Evolutionary conservation across 1,284 basidiomycete genomes (phyloP).

Genomic region (Cutaneotrichosporon sp.): DNA sequence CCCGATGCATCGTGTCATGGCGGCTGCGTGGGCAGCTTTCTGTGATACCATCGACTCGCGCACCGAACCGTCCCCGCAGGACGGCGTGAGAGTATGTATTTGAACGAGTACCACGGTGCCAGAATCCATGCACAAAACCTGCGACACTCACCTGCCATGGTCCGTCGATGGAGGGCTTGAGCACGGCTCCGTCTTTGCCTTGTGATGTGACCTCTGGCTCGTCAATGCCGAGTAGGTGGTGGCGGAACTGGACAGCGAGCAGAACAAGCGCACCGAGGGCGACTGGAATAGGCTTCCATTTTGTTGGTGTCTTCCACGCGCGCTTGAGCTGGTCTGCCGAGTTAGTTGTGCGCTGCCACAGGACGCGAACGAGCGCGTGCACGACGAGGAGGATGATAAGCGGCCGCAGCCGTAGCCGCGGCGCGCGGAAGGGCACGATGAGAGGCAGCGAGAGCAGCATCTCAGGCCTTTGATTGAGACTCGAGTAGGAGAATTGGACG

Average conservation of each 20-base stretch:
- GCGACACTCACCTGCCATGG: constrained; percentile 81
- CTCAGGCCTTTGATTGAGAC: neutral
- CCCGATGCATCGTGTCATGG: no score
- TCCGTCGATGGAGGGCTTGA: constrained; percentile 60
- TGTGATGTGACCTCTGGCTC: constrained; percentile 43
- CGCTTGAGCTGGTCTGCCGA: constrained; percentile 48
- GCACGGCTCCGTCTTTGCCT: constrained; percentile 62
- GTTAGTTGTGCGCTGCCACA: constrained; percentile 4
- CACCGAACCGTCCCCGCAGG: no score
- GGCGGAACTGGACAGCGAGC: constrained; percentile 67
- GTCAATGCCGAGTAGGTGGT: constrained; percentile 27
- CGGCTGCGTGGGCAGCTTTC: no score
- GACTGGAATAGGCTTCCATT: constrained; percentile 93
- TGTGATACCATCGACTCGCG: no score
- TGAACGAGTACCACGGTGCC: no score
- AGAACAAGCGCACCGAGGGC: constrained; percentile 84
- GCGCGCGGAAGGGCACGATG: constrained; percentile 1
- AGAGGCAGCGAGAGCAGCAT: constrained; percentile 5
- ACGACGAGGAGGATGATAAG: constrained; percentile 2
- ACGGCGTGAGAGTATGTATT: no score
- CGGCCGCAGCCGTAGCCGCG: neutral
- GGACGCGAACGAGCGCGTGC: neutral
- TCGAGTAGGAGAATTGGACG: neutral
- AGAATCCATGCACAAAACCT: no score
- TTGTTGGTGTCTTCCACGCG: constrained; percentile 87